These are phyloP conservation scores for Clausena lansium DNA, from an alignment of 345 rosid genomes.

Conservation along the genomic window DNA sequence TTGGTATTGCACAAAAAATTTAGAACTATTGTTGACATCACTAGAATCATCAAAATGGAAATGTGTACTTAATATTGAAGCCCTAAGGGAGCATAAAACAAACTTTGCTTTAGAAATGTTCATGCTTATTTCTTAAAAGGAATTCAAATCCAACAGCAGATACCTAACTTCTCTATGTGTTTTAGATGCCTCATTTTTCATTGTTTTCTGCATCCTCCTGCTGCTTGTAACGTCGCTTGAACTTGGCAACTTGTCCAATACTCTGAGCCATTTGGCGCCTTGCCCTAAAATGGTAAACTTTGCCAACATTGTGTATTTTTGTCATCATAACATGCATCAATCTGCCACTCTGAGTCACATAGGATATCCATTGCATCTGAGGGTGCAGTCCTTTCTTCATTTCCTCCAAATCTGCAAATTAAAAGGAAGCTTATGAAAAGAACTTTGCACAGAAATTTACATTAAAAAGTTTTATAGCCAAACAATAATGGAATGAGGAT, in stretches of 20 bases:
- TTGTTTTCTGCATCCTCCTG: conserved; percentile 42
- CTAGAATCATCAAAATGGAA: not conserved
- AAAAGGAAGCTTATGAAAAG: not conserved
- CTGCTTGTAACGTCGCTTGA: conserved; percentile 65
- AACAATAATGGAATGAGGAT: not conserved
- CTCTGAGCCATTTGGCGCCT: conserved; percentile 88
- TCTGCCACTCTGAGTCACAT: conserved; percentile 87
- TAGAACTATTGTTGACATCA: not conserved
- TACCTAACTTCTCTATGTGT: conserved; percentile 1
- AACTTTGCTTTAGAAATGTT: not conserved
- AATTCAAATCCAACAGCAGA: not conserved
- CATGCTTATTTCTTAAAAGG: conserved; percentile 6
- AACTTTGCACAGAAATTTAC: not conserved
- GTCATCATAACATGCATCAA: conserved; percentile 91
- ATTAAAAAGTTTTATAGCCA: no score
- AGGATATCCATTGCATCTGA: conserved; percentile 96
- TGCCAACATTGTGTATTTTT: conserved; percentile 71
- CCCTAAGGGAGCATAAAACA: not conserved
- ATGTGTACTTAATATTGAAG: not conserved
- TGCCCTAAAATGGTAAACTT: conserved; percentile 85
- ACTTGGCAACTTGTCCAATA: conserved; percentile 82
- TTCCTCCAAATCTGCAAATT: conserved; percentile 23
- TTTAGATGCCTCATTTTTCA: conserved; percentile 12
- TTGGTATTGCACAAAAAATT: not conserved
- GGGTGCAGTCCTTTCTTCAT: conserved; percentile 98